phyloP scores from a whole-genome alignment of 345 rosid species.

The Odontarrhena argentea region DNA sequence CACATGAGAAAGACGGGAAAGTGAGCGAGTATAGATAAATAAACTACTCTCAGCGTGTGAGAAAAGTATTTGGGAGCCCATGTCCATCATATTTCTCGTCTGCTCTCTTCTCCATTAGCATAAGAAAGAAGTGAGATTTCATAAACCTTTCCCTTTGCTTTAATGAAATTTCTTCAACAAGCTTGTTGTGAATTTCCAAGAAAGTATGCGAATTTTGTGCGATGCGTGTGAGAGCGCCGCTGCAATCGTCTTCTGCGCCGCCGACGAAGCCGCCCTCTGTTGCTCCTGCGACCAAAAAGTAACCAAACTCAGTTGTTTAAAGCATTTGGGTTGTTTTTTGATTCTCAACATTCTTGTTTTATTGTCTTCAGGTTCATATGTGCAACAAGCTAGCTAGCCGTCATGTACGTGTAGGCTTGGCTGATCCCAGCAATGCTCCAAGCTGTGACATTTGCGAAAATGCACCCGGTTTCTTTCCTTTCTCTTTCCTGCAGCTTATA shows the following conservation, averaged over 20 bases:
- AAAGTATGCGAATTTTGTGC: slow-evolving; percentile 61
- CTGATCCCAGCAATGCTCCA: slow-evolving; percentile 64
- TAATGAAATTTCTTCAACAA: no score
- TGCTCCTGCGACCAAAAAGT: slow-evolving; percentile 77
- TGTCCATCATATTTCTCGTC: slow-evolving; percentile 18
- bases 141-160: not conserved
- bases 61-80: not conserved
- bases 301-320: not conserved
- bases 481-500: not conserved
- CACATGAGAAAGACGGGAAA: slow-evolving; percentile 4
- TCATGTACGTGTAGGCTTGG: slow-evolving; percentile 78
- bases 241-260: slow-evolving; percentile 86
- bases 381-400: slow-evolving; percentile 85
- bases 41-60: slow-evolving; percentile 24
- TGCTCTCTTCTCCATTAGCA: not conserved
- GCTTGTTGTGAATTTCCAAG: no score
- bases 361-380: slow-evolving; percentile 63
- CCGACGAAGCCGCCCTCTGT: slow-evolving; percentile 89
- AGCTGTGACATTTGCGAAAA: slow-evolving; percentile 85
- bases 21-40: slow-evolving; percentile 14
- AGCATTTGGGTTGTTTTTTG: not conserved
- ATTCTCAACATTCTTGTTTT: not conserved
- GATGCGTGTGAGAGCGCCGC: slow-evolving; percentile 89
- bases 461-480: slow-evolving; percentile 59
- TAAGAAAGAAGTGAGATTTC: slow-evolving; percentile 3